Evolutionary conservation across 352 stramenopile species (phyloP), one percentile per base, ranked within the genome.

Genomic region (Saprolegnia parasitica): DNA sequence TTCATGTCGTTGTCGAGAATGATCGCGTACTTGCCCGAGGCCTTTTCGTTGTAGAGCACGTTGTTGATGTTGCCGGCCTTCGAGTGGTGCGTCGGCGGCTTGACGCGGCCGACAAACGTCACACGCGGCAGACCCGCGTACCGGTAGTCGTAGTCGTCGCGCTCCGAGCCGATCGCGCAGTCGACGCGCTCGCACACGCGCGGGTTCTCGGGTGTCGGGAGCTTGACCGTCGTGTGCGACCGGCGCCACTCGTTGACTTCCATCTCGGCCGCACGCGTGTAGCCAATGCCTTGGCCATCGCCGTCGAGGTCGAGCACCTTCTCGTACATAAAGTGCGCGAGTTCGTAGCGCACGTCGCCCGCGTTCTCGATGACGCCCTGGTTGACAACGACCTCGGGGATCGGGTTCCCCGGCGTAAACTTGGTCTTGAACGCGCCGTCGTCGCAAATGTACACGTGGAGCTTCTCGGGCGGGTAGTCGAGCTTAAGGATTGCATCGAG

Each of bases 1-100:
- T 89, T 89, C 84, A 92, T 92, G 71, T 92, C 84, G 71, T 89
- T 90, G 73, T 91, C 84, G 40, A 91, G 68, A 54, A 91, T 92
- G 54, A 92, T 84, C 29, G 79, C 81, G 67, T 90, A 89, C 23
- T 81, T 81, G 10, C 81, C 82, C 47, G 68, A 79, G 15, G 81
- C 80, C n/a, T 81, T 79, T 73, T 92, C 84, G 57, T 92, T 90
- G 78, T 90, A 89, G 6, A 92, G 72, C 42, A 87, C 81, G 56
- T 92, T 90, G 78, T 92, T 92, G 68, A 90, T 89, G 75, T 92
- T 92, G 11, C 82, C 84, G 18, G 84, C 84, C 68, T 92, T 92
- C 35, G 74, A 81, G 75, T 92, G 84, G 72, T 92, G 84, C 11
- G 87, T 78, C 39, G 78, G 80, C 16, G 81, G 80, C 64, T 88